Evolutionary conservation across 1,284 basidiomycete species (phyloP), one percentile per base, ranked within the genome.

Genomic region (Amylostereum chailletii): DNA sequence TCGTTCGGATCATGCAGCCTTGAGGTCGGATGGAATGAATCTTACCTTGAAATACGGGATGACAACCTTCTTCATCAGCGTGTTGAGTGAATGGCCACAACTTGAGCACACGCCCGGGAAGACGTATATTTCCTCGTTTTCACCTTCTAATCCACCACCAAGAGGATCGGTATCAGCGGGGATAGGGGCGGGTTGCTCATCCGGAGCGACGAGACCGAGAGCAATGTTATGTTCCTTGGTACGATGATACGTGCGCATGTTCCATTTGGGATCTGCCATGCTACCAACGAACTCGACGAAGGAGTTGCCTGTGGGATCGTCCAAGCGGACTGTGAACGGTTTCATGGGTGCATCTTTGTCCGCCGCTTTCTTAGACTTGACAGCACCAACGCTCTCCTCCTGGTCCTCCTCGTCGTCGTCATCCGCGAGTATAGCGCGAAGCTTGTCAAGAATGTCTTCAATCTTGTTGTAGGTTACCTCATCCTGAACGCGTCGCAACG

Each of bases 41-140:
- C 52, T 27, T 51, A 88, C 91, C 76, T 99, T 92, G 77, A 99
- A 99, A 69, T 99, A 95, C 0, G 96, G 96, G 57, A 99, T 98
- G 60, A 84, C 85, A 60, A 99, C 88, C 62, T 90, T 92, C 76
- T 99, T 95, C 91, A 99, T 97, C 57, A 84, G 72, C 0, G 95
- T 99, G 62, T 92, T 79, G 27, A 93, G 73, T 5, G 80, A 74
- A 53, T 86, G 86, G 2, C 86, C 86, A 67, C 96, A 99, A 55
- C 88, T 90, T 6, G 90, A 90, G 66, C 96, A 99, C 2, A 79
- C 73, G 0, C 91, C 90, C 1, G 84, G 88, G 74, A 99, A 99
- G 10, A 83, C 79, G 64, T 83, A 91, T 8, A 99, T 79, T 65
- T 99, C 95, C 54, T 98, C 94, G 43, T 85, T 72, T 45, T 63